Evolutionary conservation across 2,329 filamentous ascomycete genomes (phyloP), one percentile per base, ranked within the genome.

Genomic region (Trichoderma breve): DNA sequence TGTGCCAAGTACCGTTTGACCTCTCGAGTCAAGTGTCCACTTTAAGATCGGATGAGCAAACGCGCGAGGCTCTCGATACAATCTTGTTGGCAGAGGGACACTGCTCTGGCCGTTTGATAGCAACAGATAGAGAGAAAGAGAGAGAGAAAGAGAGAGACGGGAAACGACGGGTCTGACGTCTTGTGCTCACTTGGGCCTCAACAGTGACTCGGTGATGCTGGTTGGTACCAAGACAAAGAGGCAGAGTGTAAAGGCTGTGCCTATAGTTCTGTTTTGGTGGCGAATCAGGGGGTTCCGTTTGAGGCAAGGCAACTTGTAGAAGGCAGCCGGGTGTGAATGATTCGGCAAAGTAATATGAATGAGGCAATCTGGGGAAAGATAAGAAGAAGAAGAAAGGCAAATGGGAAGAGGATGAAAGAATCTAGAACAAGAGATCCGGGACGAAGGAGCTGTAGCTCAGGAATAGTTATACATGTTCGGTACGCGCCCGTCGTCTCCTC

Each of bases 121-220:
- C 6, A 32, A 32, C 3, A 30, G 55, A 32, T 9, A 24, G 28
- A 32, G 28, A 30, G 15, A 11, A 0, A 30, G 18, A 30, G 24
- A 57, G 14, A 15, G 18, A 58, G 28, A 58, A 11, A 4, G 57
- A 28, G 51, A 60, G 30, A 43, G 34, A 71, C n/a, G 61, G 71
- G 55, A 61, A 66, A 65, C 39, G 60, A 61, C 30, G 67, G 47
- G 69, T 65, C 71, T 66, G 67, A 71, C 43, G 39, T 47, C 61
- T 71, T 72, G 71, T 66, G 71, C 71, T 39, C 60, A 67, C 71
- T 72, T 66, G 67, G n/a, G 67, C 28, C 30, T 30, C 60, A 70
- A 39, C 32, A 36, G 55, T 61, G 51, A 61, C 65, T 72, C 57
- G 70, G 55, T 32, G 32, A 53, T 32, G 39, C 36, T 57, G n/a